These are phyloP conservation scores for Endothia cerciana DNA, from an alignment of 2,329 filamentous ascomycete species.

Conservation along the genomic window DNA sequence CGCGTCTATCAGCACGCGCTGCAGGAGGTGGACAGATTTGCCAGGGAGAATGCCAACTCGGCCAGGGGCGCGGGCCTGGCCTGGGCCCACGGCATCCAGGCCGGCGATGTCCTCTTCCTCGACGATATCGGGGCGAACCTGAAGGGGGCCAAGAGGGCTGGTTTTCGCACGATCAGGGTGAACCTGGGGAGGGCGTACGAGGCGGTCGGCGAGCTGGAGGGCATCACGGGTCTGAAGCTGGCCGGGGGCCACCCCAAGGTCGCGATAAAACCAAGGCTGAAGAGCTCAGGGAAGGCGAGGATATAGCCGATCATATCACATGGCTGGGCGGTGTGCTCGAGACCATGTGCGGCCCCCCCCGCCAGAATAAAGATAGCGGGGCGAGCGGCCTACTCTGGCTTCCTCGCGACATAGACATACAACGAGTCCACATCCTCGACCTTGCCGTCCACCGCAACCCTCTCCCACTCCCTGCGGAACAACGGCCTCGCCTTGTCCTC, in stretches of 20 bases:
- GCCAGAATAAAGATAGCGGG: neutral
- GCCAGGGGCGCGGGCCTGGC: constrained; percentile 45
- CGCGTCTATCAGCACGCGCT: constrained; percentile 79
- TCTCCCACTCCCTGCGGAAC: constrained; percentile 39
- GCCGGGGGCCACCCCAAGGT: constrained; percentile 58
- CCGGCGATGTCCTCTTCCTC: constrained; percentile 79
- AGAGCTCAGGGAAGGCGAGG: constrained; percentile 43
- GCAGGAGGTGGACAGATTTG: constrained; percentile 65
- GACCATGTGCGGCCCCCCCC: neutral
- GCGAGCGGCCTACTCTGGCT: constrained; percentile 5
- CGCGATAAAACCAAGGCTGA: constrained; percentile 46
- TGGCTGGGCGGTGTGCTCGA: neutral
- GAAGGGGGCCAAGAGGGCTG: constrained; percentile 73
- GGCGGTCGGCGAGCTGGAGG: constrained; percentile 82
- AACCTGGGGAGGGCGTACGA: constrained; percentile 75
- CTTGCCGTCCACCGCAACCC: constrained; percentile 36
- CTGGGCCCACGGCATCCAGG: constrained; percentile 56
- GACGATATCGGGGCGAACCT: constrained; percentile 96
- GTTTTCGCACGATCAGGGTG: constrained; percentile 86
- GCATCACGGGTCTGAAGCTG: constrained; percentile 69
- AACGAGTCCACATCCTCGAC: constrained; percentile 36
- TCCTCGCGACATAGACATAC: constrained; percentile 39
- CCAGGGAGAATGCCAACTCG: constrained; percentile 52
- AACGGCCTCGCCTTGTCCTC: constrained; percentile 33
- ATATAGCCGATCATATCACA: constrained; percentile 39